Percentiles rank a stretch among this genome's conserved stretches.
These are phyloP conservation scores for Polyporus tsugae DNA, from an alignment of 1,284 basidiomycete genomes.

Conservation along the genomic window DNA sequence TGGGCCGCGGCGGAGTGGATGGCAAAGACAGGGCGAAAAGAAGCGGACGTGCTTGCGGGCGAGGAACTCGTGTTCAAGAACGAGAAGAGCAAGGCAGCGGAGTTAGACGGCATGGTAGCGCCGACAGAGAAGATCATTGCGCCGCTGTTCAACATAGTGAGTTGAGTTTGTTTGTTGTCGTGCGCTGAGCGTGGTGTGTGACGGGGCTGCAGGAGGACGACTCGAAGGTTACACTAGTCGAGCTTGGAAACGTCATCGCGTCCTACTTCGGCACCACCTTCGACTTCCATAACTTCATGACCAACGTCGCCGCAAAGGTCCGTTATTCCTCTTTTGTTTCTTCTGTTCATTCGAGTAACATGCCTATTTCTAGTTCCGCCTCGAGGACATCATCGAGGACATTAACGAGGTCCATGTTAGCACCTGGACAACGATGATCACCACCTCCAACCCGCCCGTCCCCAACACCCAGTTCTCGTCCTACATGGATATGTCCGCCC, in stretches of 20 bases:
- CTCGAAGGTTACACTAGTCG: constrained; percentile 77
- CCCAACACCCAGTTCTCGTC: constrained; percentile 80
- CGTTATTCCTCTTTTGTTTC: constrained; percentile 17
- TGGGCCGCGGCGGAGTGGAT: constrained; percentile 85
- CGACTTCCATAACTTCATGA: constrained; percentile 83
- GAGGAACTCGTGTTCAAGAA: constrained; percentile 76
- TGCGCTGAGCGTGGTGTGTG: neutral
- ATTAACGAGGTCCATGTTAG: constrained; percentile 90
- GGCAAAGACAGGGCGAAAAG: constrained; percentile 59
- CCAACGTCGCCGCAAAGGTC: constrained; percentile 76
- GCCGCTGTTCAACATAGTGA: constrained; percentile 85
- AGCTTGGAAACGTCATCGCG: constrained; percentile 77
- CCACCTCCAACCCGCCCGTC: constrained; percentile 77
- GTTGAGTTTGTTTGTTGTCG: constrained; percentile 30
- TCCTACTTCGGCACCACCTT: constrained; percentile 85
- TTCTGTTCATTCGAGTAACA: constrained; percentile 6
- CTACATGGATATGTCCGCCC: constrained; percentile 81
- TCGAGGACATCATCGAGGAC: constrained; percentile 82
- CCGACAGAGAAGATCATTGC: constrained; percentile 67
- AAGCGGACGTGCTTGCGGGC: constrained; percentile 71
- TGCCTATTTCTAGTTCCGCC: constrained; percentile 50
- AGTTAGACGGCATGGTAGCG: constrained; percentile 67
- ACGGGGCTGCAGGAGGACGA: constrained; percentile 72
- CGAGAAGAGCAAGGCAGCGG: constrained; percentile 70
- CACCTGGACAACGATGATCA: constrained; percentile 88